Conservation (phyloP, 164 flowering plant genomes). For the Chimonanthus praecox region DNA sequence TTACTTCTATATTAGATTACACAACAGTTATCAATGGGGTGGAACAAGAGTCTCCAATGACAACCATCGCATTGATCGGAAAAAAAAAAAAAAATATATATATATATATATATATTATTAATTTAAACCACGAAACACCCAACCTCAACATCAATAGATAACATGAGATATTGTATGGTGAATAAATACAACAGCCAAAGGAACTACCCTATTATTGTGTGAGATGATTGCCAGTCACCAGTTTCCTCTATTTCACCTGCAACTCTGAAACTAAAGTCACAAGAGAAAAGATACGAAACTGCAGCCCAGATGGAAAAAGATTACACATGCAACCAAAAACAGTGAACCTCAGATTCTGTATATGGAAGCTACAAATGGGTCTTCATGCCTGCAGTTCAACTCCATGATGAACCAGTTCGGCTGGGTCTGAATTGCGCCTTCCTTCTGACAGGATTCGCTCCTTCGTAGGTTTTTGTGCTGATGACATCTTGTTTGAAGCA, state of each 20-base stretch:
- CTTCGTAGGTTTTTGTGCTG: slow-evolving; percentile 29
- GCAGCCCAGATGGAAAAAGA: slow-evolving; percentile 1
- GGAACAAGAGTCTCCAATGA: neutral
- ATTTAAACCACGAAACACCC: neutral
- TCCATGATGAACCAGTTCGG: slow-evolving; percentile 18
- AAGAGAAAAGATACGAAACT: neutral
- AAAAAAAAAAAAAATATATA: too few species aligned
- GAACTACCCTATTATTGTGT: slow-evolving; percentile 8
- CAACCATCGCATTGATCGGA: neutral
- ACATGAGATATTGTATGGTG: too few species aligned
- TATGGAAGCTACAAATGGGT: slow-evolving; percentile 7
- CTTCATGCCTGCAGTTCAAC: slow-evolving; percentile 14
- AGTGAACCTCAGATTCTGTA: neutral
- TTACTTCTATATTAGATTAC: too few species aligned
- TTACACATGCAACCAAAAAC: slow-evolving; percentile 19
- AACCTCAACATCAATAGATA: neutral
- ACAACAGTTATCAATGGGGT: neutral
- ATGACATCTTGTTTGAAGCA: slow-evolving; percentile 25
- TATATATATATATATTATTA: too few species aligned
- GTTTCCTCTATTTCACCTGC: slow-evolving; percentile 3
- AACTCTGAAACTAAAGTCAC: neutral
- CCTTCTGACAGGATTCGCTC: slow-evolving; percentile 27
- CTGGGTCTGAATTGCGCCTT: slow-evolving; percentile 21
- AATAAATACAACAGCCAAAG: neutral
- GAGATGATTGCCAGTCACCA: neutral